Evolutionary conservation across 75 land plant species (phyloP).

Genomic region (Adiantum capillusveneris): DNA sequence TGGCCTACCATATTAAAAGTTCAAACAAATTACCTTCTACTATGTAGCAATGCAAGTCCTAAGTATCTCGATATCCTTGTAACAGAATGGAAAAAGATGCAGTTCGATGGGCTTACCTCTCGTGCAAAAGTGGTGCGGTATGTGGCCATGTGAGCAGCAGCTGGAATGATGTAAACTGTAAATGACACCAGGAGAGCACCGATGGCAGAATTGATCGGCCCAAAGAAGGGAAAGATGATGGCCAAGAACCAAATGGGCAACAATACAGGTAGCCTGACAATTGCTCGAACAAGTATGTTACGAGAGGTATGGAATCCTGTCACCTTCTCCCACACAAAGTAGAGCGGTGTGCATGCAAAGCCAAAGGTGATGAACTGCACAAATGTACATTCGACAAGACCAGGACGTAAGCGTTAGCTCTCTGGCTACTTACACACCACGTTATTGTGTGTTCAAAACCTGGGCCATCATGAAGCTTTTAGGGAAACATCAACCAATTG

Average conservation of each 20-base stretch:
- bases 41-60: neutral
- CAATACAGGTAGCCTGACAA: conserved; percentile 17
- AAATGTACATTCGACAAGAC: conserved; percentile 38
- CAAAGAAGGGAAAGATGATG: conserved; percentile 25
- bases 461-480: neutral
- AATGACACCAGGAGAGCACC: conserved; percentile 32
- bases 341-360: conserved; percentile 16
- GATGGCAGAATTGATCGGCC: too few relatives aligned
- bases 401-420: neutral
- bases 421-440: too few relatives aligned
- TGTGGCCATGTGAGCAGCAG: conserved; percentile 17
- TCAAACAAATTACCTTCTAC: too few relatives aligned
- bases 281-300: conserved; percentile 3
- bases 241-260: conserved; percentile 23
- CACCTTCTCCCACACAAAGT: conserved; percentile 34
- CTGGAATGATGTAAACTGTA: conserved; percentile 33
- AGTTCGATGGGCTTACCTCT: conserved; percentile 11
- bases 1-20: too few relatives aligned
- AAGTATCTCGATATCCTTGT: neutral
- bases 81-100: neutral
- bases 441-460: too few relatives aligned
- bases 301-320: conserved; percentile 20
- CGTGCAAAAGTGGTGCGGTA: conserved; percentile 11
- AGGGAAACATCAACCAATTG: neutral
- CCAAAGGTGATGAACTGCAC: conserved; percentile 29